Evolutionary conservation across 768 basidiomycete genomes (phyloP).

Genomic region (Naganishia vaughanmartiniae): DNA sequence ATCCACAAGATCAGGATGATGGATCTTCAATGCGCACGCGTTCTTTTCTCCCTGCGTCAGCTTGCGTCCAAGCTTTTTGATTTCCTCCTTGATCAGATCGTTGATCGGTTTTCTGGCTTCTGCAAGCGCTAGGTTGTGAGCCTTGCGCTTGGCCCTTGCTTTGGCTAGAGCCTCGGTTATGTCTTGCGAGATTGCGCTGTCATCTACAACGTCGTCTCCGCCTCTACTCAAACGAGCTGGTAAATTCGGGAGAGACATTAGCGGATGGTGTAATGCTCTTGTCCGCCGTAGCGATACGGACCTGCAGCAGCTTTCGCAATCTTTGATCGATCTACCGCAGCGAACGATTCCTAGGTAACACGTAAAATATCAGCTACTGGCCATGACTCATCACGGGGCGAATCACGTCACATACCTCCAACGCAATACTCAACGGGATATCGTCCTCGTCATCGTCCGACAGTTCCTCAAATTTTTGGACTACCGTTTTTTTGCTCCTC

Average conservation of each 20-base stretch:
- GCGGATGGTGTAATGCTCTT: not conserved
- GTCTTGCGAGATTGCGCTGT: not conserved
- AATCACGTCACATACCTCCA: slow-evolving; percentile 7
- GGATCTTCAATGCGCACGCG: slow-evolving; percentile 57
- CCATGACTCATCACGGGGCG: not conserved
- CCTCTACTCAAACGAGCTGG: not conserved
- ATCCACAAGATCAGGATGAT: slow-evolving; percentile 76
- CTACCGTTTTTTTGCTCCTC: slow-evolving; percentile 5
- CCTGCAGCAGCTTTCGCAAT: slow-evolving; percentile 21
- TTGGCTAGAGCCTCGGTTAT: slow-evolving; percentile 5
- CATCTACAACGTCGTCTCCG: slow-evolving; percentile 5
- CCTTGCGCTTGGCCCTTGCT: slow-evolving; percentile 44
- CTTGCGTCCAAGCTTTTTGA: slow-evolving; percentile 65
- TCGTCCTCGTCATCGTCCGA: slow-evolving; percentile 20
- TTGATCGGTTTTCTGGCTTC: slow-evolving; percentile 32
- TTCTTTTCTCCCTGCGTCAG: slow-evolving; percentile 61
- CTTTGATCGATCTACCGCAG: slow-evolving; percentile 18
- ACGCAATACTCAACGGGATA: slow-evolving; percentile 7
- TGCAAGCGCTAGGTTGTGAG: slow-evolving; percentile 36
- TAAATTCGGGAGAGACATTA: not conserved
- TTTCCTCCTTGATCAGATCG: slow-evolving; percentile 53
- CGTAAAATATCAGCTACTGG: not conserved
- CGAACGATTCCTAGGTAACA: not conserved
- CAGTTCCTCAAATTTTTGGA: slow-evolving; percentile 13
- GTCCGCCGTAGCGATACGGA: not conserved